Evolutionary conservation across 179 eudicot species (phyloP), one percentile per base, ranked within the genome.

Genomic region (Gypsophila paniculata): DNA sequence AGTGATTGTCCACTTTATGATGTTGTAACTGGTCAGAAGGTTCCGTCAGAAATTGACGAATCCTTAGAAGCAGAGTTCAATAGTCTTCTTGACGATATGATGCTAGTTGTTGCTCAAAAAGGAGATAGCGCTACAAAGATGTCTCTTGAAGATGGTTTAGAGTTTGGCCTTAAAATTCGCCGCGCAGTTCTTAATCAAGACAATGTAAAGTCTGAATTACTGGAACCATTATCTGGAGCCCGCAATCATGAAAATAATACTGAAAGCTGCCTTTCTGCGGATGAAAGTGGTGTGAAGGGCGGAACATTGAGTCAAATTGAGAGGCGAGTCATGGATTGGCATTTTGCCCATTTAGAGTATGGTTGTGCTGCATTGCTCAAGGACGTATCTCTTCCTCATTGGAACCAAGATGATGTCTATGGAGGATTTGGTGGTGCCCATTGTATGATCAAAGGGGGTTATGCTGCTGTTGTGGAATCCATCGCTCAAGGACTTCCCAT

Each of bases 371-470:
- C 99, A 65, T 70, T 81, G 82, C 90, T 95, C 22, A 79, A 87
- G 74, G 89, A 92, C 55, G 98, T 95, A 21, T 95, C 98, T 64
- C 99, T 95, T 72, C 98, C 98, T 63, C 79, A 93, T 78, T 95
- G 99, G 99, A 95, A 95, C 72, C 99, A 95, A 81, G 99, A 95
- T 81, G 99, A 95, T 85, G 80, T 82, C 32, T 95, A 95, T 81
- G 99, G 99, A 79, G 99, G 99, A 69, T 95, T 95, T 84, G 99
- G 99, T 48, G 99, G 99, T 39, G 98, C 99, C 53, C 99, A 95
- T 77, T 95, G 98, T 84, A 95, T 95, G 99, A 92, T 92, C 57
- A 95, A 93, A 89, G 98, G 99, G 73, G 99, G 98, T 72, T 95
- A 95, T 63, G 62, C 96, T 70, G 83, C 89, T 78, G 91, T 92